Percentiles rank a stretch among this genome's conserved stretches.
Conservation (phyloP, 2,329 filamentous ascomycete genomes). For the Lachnellula suecica region DNA sequence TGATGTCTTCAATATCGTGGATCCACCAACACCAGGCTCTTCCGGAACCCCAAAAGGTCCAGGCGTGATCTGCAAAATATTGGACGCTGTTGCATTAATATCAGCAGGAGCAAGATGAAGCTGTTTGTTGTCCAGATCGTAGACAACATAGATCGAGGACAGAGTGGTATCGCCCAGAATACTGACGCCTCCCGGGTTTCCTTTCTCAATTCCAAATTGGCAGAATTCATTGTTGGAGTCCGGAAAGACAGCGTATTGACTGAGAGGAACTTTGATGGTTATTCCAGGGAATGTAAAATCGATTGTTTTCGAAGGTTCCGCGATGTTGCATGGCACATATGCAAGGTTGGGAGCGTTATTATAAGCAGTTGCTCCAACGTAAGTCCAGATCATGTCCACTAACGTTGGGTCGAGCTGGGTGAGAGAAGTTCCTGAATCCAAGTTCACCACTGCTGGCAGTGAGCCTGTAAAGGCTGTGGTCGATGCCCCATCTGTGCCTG, state of each 20-base stretch:
- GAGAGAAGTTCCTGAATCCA: background rate
- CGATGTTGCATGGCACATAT: background rate
- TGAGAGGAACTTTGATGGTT: background rate
- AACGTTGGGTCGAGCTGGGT: background rate
- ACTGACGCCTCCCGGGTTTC: background rate
- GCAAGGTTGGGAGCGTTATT: background rate
- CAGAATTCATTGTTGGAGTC: background rate
- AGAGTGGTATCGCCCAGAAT: conserved; percentile 58
- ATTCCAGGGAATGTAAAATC: background rate
- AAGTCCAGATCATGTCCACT: background rate
- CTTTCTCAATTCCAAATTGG: background rate
- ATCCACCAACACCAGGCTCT: background rate
- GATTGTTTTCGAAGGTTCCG: background rate
- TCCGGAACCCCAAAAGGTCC: conserved; percentile 46
- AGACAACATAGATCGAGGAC: conserved; percentile 57
- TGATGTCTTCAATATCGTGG: background rate
- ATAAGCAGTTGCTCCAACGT: background rate
- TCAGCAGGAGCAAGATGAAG: conserved; percentile 48
- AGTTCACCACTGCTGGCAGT: background rate
- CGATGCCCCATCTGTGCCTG: background rate
- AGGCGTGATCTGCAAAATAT: conserved; percentile 44
- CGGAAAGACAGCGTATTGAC: background rate
- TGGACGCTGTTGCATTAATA: conserved; percentile 32
- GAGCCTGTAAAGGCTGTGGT: background rate
- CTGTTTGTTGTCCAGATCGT: conserved; percentile 50